Percentiles rank a stretch among this genome's conserved stretches.
Evolutionary conservation across 306 rosid species (phyloP).

Genomic region (Vicia sativa): DNA sequence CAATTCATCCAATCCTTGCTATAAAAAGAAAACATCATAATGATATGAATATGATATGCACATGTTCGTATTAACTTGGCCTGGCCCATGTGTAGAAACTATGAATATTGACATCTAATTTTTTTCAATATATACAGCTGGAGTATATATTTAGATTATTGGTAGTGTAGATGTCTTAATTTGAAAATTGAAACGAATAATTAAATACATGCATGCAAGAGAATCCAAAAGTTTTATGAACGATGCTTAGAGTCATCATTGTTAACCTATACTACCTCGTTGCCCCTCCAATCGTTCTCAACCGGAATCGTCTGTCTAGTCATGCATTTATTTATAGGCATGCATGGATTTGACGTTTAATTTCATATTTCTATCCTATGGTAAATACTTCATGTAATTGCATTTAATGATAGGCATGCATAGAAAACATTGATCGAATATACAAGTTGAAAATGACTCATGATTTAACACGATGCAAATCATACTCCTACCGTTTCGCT

Average conservation of each 20-base stretch:
- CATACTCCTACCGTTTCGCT: too few relatives aligned
- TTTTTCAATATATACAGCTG: too few relatives aligned
- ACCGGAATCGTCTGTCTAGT: constrained; percentile 43
- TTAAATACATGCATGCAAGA: constrained; percentile 30
- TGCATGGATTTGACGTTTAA: constrained; percentile 26
- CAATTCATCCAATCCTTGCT: too few relatives aligned
- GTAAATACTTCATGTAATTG: too few relatives aligned
- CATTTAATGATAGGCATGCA: constrained; percentile 10
- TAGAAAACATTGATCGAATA: background rate
- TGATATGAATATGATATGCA: too few relatives aligned
- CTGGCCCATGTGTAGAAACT: background rate
- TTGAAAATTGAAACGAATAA: constrained; percentile 2
- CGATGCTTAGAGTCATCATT: background rate
- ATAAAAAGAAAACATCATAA: too few relatives aligned
- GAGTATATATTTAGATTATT: background rate
- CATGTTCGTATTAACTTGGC: background rate
- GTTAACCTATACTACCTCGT: background rate
- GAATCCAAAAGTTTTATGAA: constrained; percentile 16
- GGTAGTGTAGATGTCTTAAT: constrained; percentile 14
- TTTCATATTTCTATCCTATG: background rate
- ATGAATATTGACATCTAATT: background rate
- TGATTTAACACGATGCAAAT: background rate
- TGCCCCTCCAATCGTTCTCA: constrained; percentile 12
- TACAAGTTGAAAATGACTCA: background rate
- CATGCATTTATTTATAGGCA: constrained; percentile 17